Evolutionary conservation across 1,284 basidiomycete genomes (phyloP).

Genomic region (Microbotryum saponariae): DNA sequence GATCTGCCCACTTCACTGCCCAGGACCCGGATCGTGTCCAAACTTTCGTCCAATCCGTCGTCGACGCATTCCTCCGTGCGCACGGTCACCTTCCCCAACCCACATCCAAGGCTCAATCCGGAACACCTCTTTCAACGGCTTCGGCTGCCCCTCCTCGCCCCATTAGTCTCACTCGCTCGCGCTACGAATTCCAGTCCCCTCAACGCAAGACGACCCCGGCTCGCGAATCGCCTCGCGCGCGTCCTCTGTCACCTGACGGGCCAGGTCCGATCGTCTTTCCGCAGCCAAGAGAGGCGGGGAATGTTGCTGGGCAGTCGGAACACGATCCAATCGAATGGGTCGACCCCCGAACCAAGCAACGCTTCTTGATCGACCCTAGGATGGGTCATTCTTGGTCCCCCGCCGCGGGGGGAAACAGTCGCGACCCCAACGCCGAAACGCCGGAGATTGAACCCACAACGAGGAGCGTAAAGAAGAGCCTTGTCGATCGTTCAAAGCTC

Average conservation of each 20-base stretch:
- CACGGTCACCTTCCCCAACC: conserved; percentile 47
- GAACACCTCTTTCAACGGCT: not conserved
- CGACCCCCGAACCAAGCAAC: conserved; percentile 53
- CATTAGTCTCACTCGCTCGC: no score
- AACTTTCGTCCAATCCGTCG: conserved; percentile 52
- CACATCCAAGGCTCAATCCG: not conserved
- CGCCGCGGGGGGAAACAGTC: not conserved
- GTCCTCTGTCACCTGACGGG: no score
- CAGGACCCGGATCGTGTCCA: conserved; percentile 53
- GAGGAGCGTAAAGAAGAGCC: not conserved
- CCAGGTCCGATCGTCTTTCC: no score
- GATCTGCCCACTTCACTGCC: not conserved
- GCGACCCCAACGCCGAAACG: not conserved
- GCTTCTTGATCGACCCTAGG: conserved; percentile 33
- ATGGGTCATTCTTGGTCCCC: conserved; percentile 34
- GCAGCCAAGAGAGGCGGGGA: not conserved
- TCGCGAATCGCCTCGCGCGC: no score
- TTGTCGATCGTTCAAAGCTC: conserved; percentile 9
- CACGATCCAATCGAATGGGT: conserved; percentile 48
- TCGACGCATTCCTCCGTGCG: conserved; percentile 58
- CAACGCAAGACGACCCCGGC: no score
- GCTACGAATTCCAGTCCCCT: no score
- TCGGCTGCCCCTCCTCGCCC: not conserved
- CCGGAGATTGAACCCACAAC: not conserved
- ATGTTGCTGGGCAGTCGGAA: not conserved